Percentiles rank a stretch among this genome's conserved stretches.
Conservation (phyloP, 352 stramenopile genomes). For the Pythium diclinum region DNA sequence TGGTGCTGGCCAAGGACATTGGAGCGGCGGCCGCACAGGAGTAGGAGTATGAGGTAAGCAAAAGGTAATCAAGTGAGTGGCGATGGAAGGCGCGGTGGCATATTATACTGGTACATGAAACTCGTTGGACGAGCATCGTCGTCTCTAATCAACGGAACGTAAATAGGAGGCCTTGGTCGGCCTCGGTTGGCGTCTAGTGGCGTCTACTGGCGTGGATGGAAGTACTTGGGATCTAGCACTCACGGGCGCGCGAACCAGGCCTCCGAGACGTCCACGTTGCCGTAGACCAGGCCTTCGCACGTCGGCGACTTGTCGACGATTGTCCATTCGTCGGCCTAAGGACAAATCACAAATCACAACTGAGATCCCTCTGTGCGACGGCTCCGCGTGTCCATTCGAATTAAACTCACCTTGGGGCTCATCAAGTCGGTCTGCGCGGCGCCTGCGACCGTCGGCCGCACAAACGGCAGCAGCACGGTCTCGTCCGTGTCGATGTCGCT, state of each 20-base stretch:
- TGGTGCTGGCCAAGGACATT: slow-evolving; percentile 30
- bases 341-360: not conserved
- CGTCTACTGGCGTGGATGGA: not conserved
- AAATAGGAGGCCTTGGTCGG: not conserved
- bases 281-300: slow-evolving; percentile 35
- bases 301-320: slow-evolving; percentile 78
- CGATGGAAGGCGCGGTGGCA: not conserved
- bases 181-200: not conserved
- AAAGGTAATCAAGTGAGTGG: not conserved
- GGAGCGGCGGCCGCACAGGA: slow-evolving; percentile 4
- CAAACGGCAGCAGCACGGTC: slow-evolving; percentile 55
- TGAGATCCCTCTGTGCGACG: slow-evolving; percentile 8
- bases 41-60: slow-evolving; percentile 3
- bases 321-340: slow-evolving; percentile 65
- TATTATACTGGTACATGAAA: slow-evolving; percentile 6
- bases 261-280: slow-evolving; percentile 15
- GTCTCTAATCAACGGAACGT: slow-evolving; percentile 4
- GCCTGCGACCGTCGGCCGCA: slow-evolving; percentile 34
- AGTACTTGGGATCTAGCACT: not conserved
- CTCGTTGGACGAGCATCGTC: slow-evolving; percentile 2
- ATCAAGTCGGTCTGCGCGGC: slow-evolving; percentile 29
- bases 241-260: slow-evolving; percentile 23
- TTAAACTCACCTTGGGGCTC: slow-evolving; percentile 50
- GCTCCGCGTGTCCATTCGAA: not conserved
- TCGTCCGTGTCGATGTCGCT: slow-evolving; percentile 43